Percentiles rank a stretch among this genome's conserved stretches.
Evolutionary conservation across 2,329 filamentous ascomycete genomes (phyloP).

Genomic region (Colletotrichum sp.): DNA sequence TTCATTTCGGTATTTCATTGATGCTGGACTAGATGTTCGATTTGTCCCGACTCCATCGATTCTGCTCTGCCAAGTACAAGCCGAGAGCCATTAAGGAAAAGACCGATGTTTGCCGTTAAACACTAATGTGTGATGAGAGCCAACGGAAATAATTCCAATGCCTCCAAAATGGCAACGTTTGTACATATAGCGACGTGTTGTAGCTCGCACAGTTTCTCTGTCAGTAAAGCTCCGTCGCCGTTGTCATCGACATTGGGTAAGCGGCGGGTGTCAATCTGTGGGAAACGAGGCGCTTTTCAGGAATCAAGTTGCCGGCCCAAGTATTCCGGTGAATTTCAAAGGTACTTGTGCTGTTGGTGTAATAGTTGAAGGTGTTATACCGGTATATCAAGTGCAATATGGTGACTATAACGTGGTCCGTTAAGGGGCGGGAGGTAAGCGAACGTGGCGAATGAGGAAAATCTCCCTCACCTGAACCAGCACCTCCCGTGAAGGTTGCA

Average conservation of each 20-base stretch:
- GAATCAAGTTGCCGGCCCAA: background rate
- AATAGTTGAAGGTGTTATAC: conserved; percentile 3
- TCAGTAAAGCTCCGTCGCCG: background rate
- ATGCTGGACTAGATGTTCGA: background rate
- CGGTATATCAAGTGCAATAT: conserved; percentile 9
- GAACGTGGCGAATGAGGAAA: conserved; percentile 10
- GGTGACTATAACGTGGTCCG: background rate
- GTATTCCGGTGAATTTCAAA: background rate
- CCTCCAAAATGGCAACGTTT: background rate
- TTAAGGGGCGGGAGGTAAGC: background rate
- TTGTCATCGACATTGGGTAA: background rate
- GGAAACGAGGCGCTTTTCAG: background rate
- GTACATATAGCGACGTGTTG: background rate
- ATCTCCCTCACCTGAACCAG: background rate
- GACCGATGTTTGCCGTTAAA: background rate
- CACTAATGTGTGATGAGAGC: background rate
- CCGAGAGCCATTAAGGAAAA: background rate
- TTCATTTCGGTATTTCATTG: background rate
- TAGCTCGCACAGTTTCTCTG: background rate
- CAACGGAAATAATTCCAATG: background rate
- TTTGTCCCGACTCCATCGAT: background rate
- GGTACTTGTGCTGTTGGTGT: background rate
- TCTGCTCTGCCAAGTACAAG: background rate
- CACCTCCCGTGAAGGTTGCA: background rate
- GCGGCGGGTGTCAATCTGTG: conserved; percentile 14